Conservation (phyloP, 306 rosid species). For the Oemleria cerasiformis region DNA sequence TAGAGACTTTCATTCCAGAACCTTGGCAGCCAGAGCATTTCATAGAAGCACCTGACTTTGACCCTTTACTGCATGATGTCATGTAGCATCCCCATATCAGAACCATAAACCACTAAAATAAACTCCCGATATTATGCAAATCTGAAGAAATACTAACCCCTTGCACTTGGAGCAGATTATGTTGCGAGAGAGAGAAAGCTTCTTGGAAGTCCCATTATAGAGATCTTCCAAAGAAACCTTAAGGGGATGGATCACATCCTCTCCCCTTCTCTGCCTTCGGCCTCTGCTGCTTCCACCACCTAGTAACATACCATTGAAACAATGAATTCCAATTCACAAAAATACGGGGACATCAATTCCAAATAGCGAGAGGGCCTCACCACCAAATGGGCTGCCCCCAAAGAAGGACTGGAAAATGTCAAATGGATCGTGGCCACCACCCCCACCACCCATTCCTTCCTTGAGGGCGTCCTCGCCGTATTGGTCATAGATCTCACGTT, state of each 20-base stretch:
- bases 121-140: neutral
- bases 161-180: conserved; percentile 77
- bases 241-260: conserved; percentile 88
- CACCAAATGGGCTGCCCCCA: conserved; percentile 83
- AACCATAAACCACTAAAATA: neutral
- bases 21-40: conserved; percentile 93
- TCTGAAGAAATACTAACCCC: conserved; percentile 51
- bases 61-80: conserved; percentile 66
- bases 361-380: conserved; percentile 29
- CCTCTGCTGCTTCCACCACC: conserved; percentile 87
- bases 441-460: conserved; percentile 98
- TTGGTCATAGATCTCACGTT: conserved; percentile 87
- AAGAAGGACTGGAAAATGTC: conserved; percentile 92
- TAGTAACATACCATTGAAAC: conserved; percentile 10
- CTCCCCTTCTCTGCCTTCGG: conserved; percentile 94
- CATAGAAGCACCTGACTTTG: conserved; percentile 89
- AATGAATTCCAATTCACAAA: neutral
- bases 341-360: neutral
- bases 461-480: conserved; percentile 96
- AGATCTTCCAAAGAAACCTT: conserved; percentile 93
- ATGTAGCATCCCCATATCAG: neutral
- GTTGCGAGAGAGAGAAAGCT: conserved; percentile 90
- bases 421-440: conserved; percentile 91
- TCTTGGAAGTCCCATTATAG: conserved; percentile 77
- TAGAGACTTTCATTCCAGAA: conserved; percentile 89